Evolutionary conservation across 176 grass and related monocot genomes (phyloP), one percentile per base, ranked within the genome.

Genomic region (Zoysia pacifica): DNA sequence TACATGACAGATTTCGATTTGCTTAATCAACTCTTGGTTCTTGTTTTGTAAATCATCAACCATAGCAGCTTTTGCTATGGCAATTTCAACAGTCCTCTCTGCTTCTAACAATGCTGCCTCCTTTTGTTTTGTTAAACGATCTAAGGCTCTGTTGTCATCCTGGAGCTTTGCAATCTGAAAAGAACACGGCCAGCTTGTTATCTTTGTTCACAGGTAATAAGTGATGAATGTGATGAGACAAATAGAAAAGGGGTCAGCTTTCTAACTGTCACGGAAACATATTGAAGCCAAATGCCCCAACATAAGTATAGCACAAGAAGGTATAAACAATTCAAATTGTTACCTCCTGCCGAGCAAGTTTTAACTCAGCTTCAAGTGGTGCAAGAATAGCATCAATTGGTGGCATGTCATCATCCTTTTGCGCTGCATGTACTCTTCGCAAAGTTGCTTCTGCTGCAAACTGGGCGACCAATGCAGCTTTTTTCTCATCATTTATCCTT

Each of bases 381-480:
- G 97, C 97, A 72, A 99, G 97, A 90, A 99, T 99, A 58, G 97
- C 97, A 88, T 99, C 97, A 86, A 99, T 99, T 11, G 97, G 97
- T 11, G 97, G 97, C 97, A 99, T 99, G 79, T 99, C 97, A 85
- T 99, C 97, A 58, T 96, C 97, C 80, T 99, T 99, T 60, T 99
- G 97, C 47, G 88, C 97, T 77, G 88, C 93, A 82, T 99, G 97
- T 41, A 99, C 93, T 84, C 97, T 91, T 83, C 97, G 87, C 72
- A 99, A 88, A 66, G 97, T 96, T 16, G 90, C 97, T 89, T 99
- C 90, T 80, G 94, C 91, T 16, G 90, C 90, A 92, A 97, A 97
- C 70, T 97, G 94, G 73, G 94, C 91, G 53, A 91, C 91, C 85
- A 97, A 63, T 55, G 94, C 91, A 0, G 87, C 65, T 55, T 92